Conservation (phyloP, 116 monocot species). For the Papilionanthe hybrid region DNA sequence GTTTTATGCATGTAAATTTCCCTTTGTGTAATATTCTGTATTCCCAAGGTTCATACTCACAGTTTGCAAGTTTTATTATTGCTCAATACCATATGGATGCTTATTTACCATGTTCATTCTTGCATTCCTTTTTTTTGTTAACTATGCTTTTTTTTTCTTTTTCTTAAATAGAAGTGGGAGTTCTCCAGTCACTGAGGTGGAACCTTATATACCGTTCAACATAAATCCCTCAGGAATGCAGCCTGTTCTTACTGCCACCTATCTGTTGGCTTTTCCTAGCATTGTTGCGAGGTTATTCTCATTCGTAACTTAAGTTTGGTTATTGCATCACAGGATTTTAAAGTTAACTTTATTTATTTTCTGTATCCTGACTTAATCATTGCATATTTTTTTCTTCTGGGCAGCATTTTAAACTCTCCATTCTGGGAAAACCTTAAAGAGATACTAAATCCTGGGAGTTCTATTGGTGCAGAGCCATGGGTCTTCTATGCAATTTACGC, state of each 20-base stretch:
- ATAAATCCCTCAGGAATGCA: slow-evolving; percentile 99
- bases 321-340: background rate
- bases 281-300: slow-evolving; percentile 76
- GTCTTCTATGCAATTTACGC: slow-evolving; percentile 85
- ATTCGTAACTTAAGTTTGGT: slow-evolving; percentile 1
- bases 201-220: slow-evolving; percentile 96
- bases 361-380: background rate
- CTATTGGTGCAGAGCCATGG: slow-evolving; percentile 85
- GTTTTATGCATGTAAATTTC: too few relatives aligned
- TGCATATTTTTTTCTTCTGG: slow-evolving; percentile 1
- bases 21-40: background rate
- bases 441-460: slow-evolving; percentile 74
- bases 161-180: slow-evolving; percentile 40
- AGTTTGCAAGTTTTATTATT: background rate
- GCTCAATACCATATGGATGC: background rate
- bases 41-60: background rate
- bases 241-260: slow-evolving; percentile 88
- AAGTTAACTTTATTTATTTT: background rate
- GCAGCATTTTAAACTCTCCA: slow-evolving; percentile 77
- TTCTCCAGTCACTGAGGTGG: slow-evolving; percentile 79
- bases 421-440: slow-evolving; percentile 92
- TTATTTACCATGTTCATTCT: background rate
- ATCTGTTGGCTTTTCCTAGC: slow-evolving; percentile 90
- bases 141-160: background rate
- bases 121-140: background rate